Percentiles rank a stretch among this genome's conserved stretches.
phyloP scores from a whole-genome alignment of 2,329 filamentous ascomycete species.

The Venturia aucupariae region DNA sequence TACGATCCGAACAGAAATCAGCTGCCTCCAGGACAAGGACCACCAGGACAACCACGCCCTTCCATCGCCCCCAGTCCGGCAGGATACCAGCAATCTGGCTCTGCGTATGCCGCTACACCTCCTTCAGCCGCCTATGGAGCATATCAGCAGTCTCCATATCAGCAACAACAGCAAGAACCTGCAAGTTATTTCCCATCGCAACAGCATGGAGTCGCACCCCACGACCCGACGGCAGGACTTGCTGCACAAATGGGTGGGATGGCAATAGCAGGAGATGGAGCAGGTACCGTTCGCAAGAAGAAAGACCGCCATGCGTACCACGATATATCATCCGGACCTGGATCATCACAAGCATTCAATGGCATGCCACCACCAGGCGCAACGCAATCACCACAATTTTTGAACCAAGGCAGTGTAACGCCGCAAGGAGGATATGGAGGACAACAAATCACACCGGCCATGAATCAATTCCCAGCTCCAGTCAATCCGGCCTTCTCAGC shows the following conservation, averaged over 20 bases:
- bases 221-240: conserved; percentile 38
- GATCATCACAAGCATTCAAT: conserved; percentile 60
- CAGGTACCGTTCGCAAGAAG: conserved; percentile 54
- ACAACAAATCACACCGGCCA: conserved; percentile 35
- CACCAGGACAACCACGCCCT: conserved; percentile 23
- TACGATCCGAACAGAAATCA: conserved; percentile 22
- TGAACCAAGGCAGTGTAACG: conserved; percentile 36
- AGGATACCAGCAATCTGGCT: conserved; percentile 35
- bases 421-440: conserved; percentile 31
- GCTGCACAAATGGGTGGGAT: conserved; percentile 71
- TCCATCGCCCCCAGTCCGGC: conserved; percentile 35
- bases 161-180: conserved; percentile 24
- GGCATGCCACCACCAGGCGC: conserved; percentile 51
- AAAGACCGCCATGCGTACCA: conserved; percentile 94
- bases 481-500: conserved; percentile 43
- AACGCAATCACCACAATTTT: conserved; percentile 41
- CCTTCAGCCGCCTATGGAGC: conserved; percentile 18
- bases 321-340: conserved; percentile 62
- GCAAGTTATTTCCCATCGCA: conserved; percentile 33
- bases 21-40: conserved; percentile 22
- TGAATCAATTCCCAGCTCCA: conserved; percentile 55
- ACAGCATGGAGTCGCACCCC: conserved; percentile 18
- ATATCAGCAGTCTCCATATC: conserved; percentile 20
- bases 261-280: conserved; percentile 50
- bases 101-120: conserved; percentile 17